These are phyloP conservation scores for Aspergillus piperis DNA, from an alignment of 2,329 filamentous ascomycete species.

Conservation along the genomic window DNA sequence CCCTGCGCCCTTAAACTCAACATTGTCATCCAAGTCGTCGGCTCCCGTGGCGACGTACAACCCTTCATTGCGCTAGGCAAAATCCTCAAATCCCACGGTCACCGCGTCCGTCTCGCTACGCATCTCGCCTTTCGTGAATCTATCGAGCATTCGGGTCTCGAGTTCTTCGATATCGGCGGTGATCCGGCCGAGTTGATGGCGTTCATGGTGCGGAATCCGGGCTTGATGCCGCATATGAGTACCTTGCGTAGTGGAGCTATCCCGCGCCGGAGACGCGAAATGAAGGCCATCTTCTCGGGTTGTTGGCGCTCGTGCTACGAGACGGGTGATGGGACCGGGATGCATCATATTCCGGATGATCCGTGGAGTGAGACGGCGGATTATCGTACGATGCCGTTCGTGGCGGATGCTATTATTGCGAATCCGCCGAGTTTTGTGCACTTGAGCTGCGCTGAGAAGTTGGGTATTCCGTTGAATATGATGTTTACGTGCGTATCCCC, in stretches of 20 bases:
- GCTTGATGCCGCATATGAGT: conserved; percentile 79
- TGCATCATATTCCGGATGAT: conserved; percentile 55
- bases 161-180: conserved; percentile 76
- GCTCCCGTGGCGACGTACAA: conserved; percentile 73
- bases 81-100: conserved; percentile 65
- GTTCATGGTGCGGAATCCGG: conserved; percentile 89
- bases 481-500: conserved; percentile 75
- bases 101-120: conserved; percentile 73
- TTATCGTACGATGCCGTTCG: conserved; percentile 64
- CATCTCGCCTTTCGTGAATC: conserved; percentile 69
- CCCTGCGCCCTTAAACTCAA: conserved; percentile 44
- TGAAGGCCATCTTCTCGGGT: conserved; percentile 76
- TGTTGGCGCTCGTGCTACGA: conserved; percentile 87
- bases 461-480: conserved; percentile 76
- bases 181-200: conserved; percentile 77
- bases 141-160: conserved; percentile 68
- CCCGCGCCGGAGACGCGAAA: conserved; percentile 70
- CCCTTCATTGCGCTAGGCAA: conserved; percentile 72
- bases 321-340: conserved; percentile 65
- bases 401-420: conserved; percentile 85
- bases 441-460: conserved; percentile 74
- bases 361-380: conserved; percentile 36
- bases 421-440: conserved; percentile 80
- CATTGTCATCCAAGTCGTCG: conserved; percentile 74
- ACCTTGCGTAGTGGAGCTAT: conserved; percentile 76